Evolutionary conservation across 2,329 filamentous ascomycete species (phyloP), one percentile per base, ranked within the genome.

Genomic region (Fusarium praegraminearum): DNA sequence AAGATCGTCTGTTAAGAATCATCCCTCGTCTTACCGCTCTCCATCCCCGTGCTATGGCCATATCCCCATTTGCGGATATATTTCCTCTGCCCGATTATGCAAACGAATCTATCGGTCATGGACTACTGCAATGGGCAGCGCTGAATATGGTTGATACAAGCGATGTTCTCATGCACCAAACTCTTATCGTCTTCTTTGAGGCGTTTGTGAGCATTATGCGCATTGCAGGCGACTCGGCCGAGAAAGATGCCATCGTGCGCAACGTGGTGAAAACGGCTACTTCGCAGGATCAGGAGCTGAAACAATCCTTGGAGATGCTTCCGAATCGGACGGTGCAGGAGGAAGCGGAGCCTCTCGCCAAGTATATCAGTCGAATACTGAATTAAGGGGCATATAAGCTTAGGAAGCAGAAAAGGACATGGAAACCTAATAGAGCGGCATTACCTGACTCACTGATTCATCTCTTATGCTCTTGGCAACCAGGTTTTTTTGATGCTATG

Each of bases 141-240:
- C 75, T 87, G 30, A 77, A 72, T 56, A 87, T 88, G 86, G 80
- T 87, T 28, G 83, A 85, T 61, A 80, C 73, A 57, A 73, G 77
- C 1, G 86, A 88, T 57, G 62, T 77, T 22, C 78, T 89, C 24
- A 84, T 88, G 82, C 81, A 84, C 44, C 76, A 85, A 9, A 85
- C 69, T 55, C 78, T 87, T 22, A 76, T 86, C n/a, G 84, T 87
- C 65, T 88, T 87, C 62, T 85, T 85, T 69, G 84, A 87, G 76
- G 77, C 79, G 10, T 77, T 87, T 22, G 76, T 87, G 30, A 83
- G 81, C 51, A 78, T 85, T 35, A 81, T 86, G 79, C 77, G 83
- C 16, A 75, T 83, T 7, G 78, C 82, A 1, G 78, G 76, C 16
- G 79, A 76, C 51, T 78, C 76, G 1, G 38, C 62, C 1, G 76